Evolutionary conservation across 257 asterid genomes (phyloP).

Genomic region (Cordia subcordata): DNA sequence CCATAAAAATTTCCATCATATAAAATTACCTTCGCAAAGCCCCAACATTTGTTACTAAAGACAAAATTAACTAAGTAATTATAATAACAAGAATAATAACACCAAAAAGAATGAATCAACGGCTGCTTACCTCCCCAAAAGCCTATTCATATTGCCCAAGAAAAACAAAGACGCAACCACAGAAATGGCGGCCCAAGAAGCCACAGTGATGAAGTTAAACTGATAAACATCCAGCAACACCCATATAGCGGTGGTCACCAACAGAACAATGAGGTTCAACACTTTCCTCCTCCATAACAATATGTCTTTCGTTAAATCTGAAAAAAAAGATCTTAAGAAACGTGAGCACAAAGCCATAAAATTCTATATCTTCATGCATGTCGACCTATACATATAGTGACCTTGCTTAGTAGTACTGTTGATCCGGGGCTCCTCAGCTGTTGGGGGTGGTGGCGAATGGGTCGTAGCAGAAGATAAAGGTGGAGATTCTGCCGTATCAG

Average conservation of each 20-base stretch:
- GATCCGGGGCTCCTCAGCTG: background rate
- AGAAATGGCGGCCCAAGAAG: conserved; percentile 48
- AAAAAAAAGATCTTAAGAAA: background rate
- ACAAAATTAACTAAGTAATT: too few species aligned
- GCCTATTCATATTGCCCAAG: conserved; percentile 45
- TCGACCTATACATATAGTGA: too few species aligned
- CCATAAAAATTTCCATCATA: background rate
- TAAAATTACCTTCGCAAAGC: too few species aligned
- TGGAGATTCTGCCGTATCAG: conserved; percentile 23
- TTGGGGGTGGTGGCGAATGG: conserved; percentile 1
- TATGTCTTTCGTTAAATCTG: conserved; percentile 40
- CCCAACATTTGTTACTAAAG: too few species aligned
- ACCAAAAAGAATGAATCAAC: background rate
- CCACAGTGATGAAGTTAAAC: conserved; percentile 36
- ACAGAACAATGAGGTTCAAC: conserved; percentile 25
- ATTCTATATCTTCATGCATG: too few species aligned
- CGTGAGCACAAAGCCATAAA: too few species aligned
- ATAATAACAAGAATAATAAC: too few species aligned
- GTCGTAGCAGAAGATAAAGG: background rate
- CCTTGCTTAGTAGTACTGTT: background rate
- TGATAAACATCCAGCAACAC: conserved; percentile 38
- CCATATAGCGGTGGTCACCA: conserved; percentile 44
- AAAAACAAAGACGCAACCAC: conserved; percentile 30
- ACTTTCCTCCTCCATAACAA: conserved; percentile 54
- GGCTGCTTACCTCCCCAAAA: conserved; percentile 40